Conservation (phyloP, 352 stramenopile species). For the Pythium scleroteichum region DNA sequence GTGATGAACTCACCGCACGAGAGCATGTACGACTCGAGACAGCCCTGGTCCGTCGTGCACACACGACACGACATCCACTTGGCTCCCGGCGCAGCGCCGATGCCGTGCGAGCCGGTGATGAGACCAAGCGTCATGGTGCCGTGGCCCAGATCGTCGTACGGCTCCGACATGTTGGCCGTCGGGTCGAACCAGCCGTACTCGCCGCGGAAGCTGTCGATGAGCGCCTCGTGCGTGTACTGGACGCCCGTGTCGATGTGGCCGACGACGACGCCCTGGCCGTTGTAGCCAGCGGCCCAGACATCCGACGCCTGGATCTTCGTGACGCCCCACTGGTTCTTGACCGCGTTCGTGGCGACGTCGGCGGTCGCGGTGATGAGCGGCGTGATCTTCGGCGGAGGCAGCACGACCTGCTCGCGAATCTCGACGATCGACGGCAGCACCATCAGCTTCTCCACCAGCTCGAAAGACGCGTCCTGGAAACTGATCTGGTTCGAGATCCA, state of each 20-base stretch:
- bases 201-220: slow-evolving; percentile 15
- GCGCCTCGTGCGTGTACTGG: slow-evolving; percentile 20
- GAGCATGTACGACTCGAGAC: slow-evolving; percentile 22
- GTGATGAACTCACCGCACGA: slow-evolving; percentile 32
- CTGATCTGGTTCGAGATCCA: slow-evolving; percentile 37
- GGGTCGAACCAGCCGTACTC: slow-evolving; percentile 28
- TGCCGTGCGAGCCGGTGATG: slow-evolving; percentile 10
- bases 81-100: slow-evolving; percentile 13
- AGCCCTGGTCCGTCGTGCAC: slow-evolving; percentile 8
- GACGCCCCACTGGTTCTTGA: slow-evolving; percentile 23
- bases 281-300: slow-evolving; percentile 24
- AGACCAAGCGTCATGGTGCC: slow-evolving; percentile 18
- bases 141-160: slow-evolving; percentile 29
- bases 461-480: slow-evolving; percentile 25
- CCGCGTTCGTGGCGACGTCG: neutral
- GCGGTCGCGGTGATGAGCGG: neutral
- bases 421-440: neutral
- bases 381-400: neutral
- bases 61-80: slow-evolving; percentile 10
- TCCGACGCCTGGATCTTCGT: slow-evolving; percentile 12
- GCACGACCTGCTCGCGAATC: slow-evolving; percentile 10
- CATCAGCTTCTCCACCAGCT: slow-evolving; percentile 21
- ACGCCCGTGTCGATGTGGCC: slow-evolving; percentile 33
- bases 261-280: slow-evolving; percentile 25
- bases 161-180: slow-evolving; percentile 17